phyloP scores from a whole-genome alignment of 108 stramenopile species.

The Seminavis robusta region DNA sequence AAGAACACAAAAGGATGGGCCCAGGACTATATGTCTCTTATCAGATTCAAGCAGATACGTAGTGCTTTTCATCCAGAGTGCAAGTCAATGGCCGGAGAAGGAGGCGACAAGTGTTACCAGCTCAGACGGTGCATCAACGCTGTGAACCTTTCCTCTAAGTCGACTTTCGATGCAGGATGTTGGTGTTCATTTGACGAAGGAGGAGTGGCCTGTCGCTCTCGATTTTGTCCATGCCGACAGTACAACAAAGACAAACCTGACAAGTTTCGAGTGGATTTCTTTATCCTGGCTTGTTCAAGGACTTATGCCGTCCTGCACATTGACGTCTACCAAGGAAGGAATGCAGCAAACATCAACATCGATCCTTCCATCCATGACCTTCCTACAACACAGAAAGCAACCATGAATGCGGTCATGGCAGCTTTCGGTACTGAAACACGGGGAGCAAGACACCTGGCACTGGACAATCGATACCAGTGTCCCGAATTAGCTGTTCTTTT shows the following conservation, averaged over 20 bases:
- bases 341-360: constrained; percentile 1
- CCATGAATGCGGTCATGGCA: constrained; percentile 4
- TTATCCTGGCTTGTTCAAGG: background rate
- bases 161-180: background rate
- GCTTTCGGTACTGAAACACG: no score
- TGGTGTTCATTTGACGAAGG: constrained; percentile 19
- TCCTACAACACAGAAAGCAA: constrained; percentile 14
- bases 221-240: constrained; percentile 5
- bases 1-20: background rate
- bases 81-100: background rate
- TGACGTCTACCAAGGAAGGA: constrained; percentile 17
- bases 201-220: constrained; percentile 6
- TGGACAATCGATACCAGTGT: background rate
- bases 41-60: background rate
- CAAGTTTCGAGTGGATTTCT: constrained; percentile 15
- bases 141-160: background rate
- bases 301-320: constrained; percentile 10
- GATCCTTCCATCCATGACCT: background rate
- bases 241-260: constrained; percentile 26
- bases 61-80: constrained; percentile 4
- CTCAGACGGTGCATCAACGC: background rate
- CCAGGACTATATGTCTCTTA: background rate
- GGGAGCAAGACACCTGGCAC: background rate
- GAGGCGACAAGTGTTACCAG: no score
- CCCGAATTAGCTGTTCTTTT: background rate